Base-by-base conservation (phyloP, 2,329 filamentous ascomycete species). In the Hypoxylon sp. region DNA sequence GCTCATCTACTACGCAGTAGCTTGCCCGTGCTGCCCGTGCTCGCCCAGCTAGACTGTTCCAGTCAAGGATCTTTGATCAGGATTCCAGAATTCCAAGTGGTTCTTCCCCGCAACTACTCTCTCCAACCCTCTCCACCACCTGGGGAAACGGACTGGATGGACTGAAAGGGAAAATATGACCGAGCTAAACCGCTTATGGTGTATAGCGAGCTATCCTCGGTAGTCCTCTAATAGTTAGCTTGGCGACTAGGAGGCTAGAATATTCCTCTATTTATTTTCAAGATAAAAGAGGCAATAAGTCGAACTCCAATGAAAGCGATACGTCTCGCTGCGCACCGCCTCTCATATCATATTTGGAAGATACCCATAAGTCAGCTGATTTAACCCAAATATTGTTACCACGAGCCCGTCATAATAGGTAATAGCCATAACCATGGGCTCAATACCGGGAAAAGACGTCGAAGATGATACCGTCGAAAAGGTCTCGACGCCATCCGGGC, bases 81-180 rank as follows among this genome's bases (percentile, higher is more conserved):
- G 33, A 60, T 60, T 47, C 59, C 8, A 67, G 46, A 55, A 35
- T 70, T 68, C 62, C 54, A 60, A 60, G 64, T 63, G 53, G 53
- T 63, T 66, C 65, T 71, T 71, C 68, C 68, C 68, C 68, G 68
- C 68, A 71, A 66, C 62, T 44, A 66, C 62, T 44, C 46, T 59
- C 53, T 58, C 51, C 57, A 62, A 66, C 62, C 37, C 46, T 59
- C 53, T 58, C 51, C 57, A 62, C 55, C 53, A 50, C 19, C 48
- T 47, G 26, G 31, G 37, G 53, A 52, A 44, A 31, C 29, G 29
- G 29, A 31, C 29, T 31, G 5, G 29, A 31, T 17, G 48, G 47
- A 37, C 19, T 29, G 50, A 39, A 52, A 44, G 31, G 53, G 60
- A 68, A 70, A 66, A 52, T 58, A 31, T 46, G 11, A 63, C 59